phyloP scores from a whole-genome alignment of 305 asterid genomes.

The Caryopteris hybrid region DNA sequence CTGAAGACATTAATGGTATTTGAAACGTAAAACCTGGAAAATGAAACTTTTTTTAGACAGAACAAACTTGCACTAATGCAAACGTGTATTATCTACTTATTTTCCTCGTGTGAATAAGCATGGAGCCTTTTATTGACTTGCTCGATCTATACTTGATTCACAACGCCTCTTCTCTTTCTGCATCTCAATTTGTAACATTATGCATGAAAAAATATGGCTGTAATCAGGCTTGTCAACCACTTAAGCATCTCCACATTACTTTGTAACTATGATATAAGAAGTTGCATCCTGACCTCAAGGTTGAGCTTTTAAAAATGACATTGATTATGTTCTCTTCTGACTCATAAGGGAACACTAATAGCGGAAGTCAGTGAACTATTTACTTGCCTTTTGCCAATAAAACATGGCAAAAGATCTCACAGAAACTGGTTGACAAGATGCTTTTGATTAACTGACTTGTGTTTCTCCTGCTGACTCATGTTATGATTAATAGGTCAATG shows the following conservation, averaged over 20 bases:
- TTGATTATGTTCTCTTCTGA: background rate
- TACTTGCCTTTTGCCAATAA: background rate
- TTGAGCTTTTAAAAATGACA: background rate
- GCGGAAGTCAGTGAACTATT: background rate
- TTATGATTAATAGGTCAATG: background rate
- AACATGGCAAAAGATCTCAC: background rate
- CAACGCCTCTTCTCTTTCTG: background rate
- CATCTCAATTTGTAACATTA: background rate
- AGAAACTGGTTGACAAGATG: background rate
- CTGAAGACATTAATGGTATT: background rate
- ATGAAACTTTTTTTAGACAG: background rate
- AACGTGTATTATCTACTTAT: background rate
- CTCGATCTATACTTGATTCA: background rate
- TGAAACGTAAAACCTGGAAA: background rate
- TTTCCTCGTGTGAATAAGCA: background rate
- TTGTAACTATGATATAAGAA: background rate
- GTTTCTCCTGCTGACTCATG: background rate
- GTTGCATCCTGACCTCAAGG: background rate
- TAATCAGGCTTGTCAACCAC: background rate
- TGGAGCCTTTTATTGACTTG: background rate
- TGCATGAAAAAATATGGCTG: background rate
- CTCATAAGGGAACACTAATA: background rate
- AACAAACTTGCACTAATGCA: background rate
- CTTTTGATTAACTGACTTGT: background rate
- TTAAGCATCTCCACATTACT: background rate